Percentiles rank a stretch among this genome's conserved stretches.
Evolutionary conservation across 225 moss, liverwort and hornwort genomes (phyloP).

Genomic region (Marchantia paleacea): DNA sequence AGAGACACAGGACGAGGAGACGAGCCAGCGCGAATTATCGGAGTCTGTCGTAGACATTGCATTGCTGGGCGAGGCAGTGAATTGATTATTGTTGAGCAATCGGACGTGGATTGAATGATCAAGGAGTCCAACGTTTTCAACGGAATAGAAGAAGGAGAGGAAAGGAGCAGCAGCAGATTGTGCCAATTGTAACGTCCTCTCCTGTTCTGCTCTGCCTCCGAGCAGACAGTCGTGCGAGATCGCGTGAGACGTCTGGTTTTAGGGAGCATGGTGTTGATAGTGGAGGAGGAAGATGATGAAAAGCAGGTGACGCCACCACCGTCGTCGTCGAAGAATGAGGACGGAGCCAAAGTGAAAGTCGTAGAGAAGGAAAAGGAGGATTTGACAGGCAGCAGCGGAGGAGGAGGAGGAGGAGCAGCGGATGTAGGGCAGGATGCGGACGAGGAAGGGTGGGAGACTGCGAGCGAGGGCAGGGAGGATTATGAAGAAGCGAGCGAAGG

Average conservation of each 20-base stretch:
- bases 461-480: conserved; percentile 66
- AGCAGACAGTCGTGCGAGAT: too few relatives aligned
- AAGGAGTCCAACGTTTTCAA: neutral
- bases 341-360: neutral
- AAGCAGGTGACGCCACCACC: neutral
- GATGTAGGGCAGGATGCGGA: conserved; percentile 40
- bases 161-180: neutral
- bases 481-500: conserved; percentile 27
- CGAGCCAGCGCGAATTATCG: too few relatives aligned
- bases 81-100: neutral
- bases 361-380: neutral
- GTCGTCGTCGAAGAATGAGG: neutral
- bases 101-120: neutral
- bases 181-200: neutral
- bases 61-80: too few relatives aligned
- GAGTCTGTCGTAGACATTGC: too few relatives aligned
- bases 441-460: conserved; percentile 79
- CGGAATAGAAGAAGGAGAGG: neutral
- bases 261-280: conserved; percentile 1
- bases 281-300: conserved; percentile 27
- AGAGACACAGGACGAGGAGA: too few relatives aligned
- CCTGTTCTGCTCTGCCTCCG: neutral
- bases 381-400: neutral
- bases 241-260: neutral
- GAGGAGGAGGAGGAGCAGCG: neutral